Percentiles rank a stretch among this genome's conserved stretches.
These are phyloP conservation scores for Mortierella alpina DNA, from an alignment of 192 early-diverging fungal genomes.

Conservation along the genomic window DNA sequence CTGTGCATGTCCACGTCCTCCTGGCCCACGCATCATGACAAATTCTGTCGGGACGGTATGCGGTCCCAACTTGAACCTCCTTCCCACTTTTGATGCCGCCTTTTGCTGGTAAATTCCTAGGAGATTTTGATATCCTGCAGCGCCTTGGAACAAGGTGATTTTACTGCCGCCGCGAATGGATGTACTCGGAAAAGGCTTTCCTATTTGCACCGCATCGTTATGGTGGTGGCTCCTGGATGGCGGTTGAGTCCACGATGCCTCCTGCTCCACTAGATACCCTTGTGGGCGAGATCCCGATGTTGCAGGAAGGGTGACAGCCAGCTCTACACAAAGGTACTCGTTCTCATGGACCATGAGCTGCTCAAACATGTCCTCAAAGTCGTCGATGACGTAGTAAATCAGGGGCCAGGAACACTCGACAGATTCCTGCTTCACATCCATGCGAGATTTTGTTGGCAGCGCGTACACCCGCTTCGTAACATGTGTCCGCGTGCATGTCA, in stretches of 20 bases:
- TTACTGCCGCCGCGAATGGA: slow-evolving; percentile 61
- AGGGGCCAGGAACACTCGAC: slow-evolving; percentile 92
- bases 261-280: slow-evolving; percentile 2
- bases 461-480: slow-evolving; percentile 87
- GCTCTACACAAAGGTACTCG: slow-evolving; percentile 93
- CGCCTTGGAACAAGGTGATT: slow-evolving; percentile 92
- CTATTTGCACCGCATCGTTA: slow-evolving; percentile 20
- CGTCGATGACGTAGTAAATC: slow-evolving; percentile 94
- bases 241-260: slow-evolving; percentile 30
- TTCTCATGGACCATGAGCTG: slow-evolving; percentile 86
- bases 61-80: slow-evolving; percentile 70
- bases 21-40: slow-evolving; percentile 95
- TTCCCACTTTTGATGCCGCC: slow-evolving; percentile 69
- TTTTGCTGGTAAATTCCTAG: slow-evolving; percentile 88
- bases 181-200: slow-evolving; percentile 43
- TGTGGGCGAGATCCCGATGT: slow-evolving; percentile 53
- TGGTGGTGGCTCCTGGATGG: neutral
- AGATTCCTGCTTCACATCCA: slow-evolving; percentile 89
- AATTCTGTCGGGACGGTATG: slow-evolving; percentile 85
- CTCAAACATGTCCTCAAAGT: slow-evolving; percentile 91
- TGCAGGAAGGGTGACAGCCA: slow-evolving; percentile 81
- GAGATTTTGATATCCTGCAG: slow-evolving; percentile 84
- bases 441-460: slow-evolving; percentile 89
- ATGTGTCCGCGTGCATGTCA: slow-evolving; percentile 81
- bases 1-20: slow-evolving; percentile 90